Percentiles rank a stretch among this genome's conserved stretches.
These are phyloP conservation scores for Neofusicoccum laricinum DNA, from an alignment of 2,329 filamentous ascomycete genomes.

Conservation along the genomic window DNA sequence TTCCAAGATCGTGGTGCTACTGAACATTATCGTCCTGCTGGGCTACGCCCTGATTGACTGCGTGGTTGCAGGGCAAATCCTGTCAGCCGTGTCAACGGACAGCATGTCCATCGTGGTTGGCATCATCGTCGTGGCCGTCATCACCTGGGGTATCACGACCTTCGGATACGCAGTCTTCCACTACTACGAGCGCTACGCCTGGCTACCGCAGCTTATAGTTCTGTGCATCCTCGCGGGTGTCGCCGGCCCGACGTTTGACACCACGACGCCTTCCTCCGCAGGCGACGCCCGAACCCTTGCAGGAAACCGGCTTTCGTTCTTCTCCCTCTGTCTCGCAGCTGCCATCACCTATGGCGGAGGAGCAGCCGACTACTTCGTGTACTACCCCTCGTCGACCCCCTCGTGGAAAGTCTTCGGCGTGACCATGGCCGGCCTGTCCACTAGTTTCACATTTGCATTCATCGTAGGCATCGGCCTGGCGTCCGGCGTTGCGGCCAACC, in stretches of 20 bases:
- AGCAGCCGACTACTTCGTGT: constrained; percentile 67
- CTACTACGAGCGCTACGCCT: constrained; percentile 66
- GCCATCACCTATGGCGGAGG: constrained; percentile 62
- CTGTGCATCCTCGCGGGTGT: constrained; percentile 61
- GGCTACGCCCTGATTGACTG: constrained; percentile 63
- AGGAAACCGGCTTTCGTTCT: constrained; percentile 64
- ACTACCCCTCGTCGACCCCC: constrained; percentile 56
- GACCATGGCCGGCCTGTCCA: constrained; percentile 55
- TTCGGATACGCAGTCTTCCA: constrained; percentile 69
- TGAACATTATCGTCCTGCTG: constrained; percentile 62
- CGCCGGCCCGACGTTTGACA: constrained; percentile 59
- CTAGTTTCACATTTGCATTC: constrained; percentile 61
- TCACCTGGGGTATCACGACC: constrained; percentile 62
- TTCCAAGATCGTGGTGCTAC: constrained; percentile 59
- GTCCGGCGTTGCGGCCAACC: constrained; percentile 52
- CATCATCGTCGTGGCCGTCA: constrained; percentile 62
- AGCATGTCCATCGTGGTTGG: constrained; percentile 63
- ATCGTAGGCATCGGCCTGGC: constrained; percentile 62
- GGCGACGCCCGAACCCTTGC: constrained; percentile 53
- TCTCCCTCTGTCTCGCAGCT: constrained; percentile 64
- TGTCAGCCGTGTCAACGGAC: constrained; percentile 62
- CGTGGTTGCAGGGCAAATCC: constrained; percentile 65
- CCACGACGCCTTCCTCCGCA: constrained; percentile 45
- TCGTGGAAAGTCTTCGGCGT: constrained; percentile 54
- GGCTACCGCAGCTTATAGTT: constrained; percentile 61